Base-by-base conservation (phyloP, 1,139 yeast species). In the Yamadazyma sp. region DNA sequence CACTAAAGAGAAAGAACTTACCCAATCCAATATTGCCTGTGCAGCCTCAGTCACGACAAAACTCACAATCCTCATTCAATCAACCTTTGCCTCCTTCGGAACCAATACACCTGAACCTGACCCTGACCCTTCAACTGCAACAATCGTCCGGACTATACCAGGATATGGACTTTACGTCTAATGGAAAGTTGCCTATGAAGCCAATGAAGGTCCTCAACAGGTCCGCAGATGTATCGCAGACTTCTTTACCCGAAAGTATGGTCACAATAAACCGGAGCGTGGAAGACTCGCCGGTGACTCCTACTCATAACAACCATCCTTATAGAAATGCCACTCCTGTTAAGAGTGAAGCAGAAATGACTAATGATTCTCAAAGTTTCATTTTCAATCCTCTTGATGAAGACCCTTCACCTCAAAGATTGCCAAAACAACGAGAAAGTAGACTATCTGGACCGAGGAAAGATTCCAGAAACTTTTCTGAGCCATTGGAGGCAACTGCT, bases 101-200 rank as follows among this genome's bases (percentile, higher is more conserved):
- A 22, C 17, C 27, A 17, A 7, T 5, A 20, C 22, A 6, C 8
- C 5, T 6, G 8, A 20, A 20, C 22, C 22, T 20, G 22, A 20
- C 22, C n/a, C 33, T 8, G 18, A 9, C 33, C 3, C 33, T 30
- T 11, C 33, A 18, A 12, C 24, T 18, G 24, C 33, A 18, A 17
- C 18, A 17, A 11, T 30, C 33, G 4, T 12, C 33, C 10, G 64
- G 58, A 26, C 49, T 49, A 31, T 70, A 71, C 44, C 59, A 61
- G 33, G 63, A 60, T 37, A 51, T 70, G 47, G 77, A 71, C 45
- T 71, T 70, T 51, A 70, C 76, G 2, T 59, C 71, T 6, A 67
- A 69, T 50, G 77, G 77, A 2, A 61, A 63, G 40, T 57, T 70
- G 17, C 76, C 76, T 0, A 46, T 58, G 54, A 71, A 71, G 46